Base-by-base conservation (phyloP, 768 basidiomycete species). In the Pholiota microspora region DNA sequence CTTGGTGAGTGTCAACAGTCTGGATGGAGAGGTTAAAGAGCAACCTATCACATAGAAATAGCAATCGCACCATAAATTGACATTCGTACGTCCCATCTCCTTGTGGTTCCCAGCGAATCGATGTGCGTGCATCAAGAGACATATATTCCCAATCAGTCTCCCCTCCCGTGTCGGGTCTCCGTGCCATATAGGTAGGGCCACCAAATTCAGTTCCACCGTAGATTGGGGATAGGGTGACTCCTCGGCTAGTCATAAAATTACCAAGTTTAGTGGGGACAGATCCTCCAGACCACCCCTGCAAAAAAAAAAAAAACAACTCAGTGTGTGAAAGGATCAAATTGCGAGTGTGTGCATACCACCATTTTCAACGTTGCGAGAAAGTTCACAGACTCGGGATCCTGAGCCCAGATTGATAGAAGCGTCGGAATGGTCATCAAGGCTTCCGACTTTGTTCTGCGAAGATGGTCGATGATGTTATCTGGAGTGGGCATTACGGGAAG, bases 401-500 rank as follows among this genome's bases (percentile, higher is more conserved):
- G 62, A 6, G 64, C 65, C 72, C 77, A 76, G 29, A 67, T 61
- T 40, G 77, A 68, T 2, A 80, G 55, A 10, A 80, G 63, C 0
- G 72, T 49, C 0, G 79, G 77, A 16, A 77, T 72, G 0, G 62
- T 69, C 23, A 74, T 61, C 0, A 79, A 47, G 1, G 59, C 51
- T 16, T 69, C 68, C 23, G 63, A 69, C 13, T 66, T 56, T 0
- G 66, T 69, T 23, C 64, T 53, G 12, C 58, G 57, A 7, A 71
- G 62, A 35, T 71, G 69, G 3, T 73, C 67, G 4, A 80, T 48
- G 32, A 77, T 68, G 49, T 63, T 63, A 3, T 55, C 54, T 15
- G 62, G 62, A 23, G 62, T 59, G 2, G 77, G 74, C 28, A 68
- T 62, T 7, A 73, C 59, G 1, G 79, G 78, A 12, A 61, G 57